These are phyloP conservation scores for Lichtheimia ramosa DNA, from an alignment of 371 early-diverging fungal species.

Conservation along the genomic window DNA sequence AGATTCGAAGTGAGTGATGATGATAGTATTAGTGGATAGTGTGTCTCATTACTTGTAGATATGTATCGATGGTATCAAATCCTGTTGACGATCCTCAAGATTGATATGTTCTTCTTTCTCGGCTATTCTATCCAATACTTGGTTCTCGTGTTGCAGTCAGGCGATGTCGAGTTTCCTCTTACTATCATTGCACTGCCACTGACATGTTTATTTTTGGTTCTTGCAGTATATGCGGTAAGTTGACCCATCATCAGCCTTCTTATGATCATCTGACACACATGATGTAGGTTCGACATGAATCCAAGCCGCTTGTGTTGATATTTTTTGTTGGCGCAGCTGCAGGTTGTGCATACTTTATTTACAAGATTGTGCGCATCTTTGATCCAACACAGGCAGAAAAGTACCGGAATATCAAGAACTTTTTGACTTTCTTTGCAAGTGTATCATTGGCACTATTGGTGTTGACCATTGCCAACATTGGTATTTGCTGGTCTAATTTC, in stretches of 20 bases:
- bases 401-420: slow-evolving; percentile 64
- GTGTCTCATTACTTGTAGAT: slow-evolving; percentile 29
- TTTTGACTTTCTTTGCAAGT: slow-evolving; percentile 86
- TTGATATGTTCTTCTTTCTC: slow-evolving; percentile 87
- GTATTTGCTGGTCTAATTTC: slow-evolving; percentile 77
- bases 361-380: slow-evolving; percentile 83
- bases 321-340: slow-evolving; percentile 72
- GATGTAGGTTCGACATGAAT: slow-evolving; percentile 43
- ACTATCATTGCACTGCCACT: slow-evolving; percentile 84
- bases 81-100: slow-evolving; percentile 81
- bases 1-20: slow-evolving; percentile 68
- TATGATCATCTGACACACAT: background rate
- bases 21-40: no score
- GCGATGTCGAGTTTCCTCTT: slow-evolving; percentile 79
- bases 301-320: slow-evolving; percentile 51
- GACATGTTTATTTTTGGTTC: slow-evolving; percentile 67
- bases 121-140: slow-evolving; percentile 90
- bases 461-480: slow-evolving; percentile 68
- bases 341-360: slow-evolving; percentile 81
- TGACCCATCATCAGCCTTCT: background rate
- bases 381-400: slow-evolving; percentile 58
- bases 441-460: slow-evolving; percentile 69
- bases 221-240: slow-evolving; percentile 79
- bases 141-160: slow-evolving; percentile 62
- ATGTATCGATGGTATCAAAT: slow-evolving; percentile 85